Evolutionary conservation across 192 early-diverging fungal genomes (phyloP).

Genomic region (Haplosporangium gracile): DNA sequence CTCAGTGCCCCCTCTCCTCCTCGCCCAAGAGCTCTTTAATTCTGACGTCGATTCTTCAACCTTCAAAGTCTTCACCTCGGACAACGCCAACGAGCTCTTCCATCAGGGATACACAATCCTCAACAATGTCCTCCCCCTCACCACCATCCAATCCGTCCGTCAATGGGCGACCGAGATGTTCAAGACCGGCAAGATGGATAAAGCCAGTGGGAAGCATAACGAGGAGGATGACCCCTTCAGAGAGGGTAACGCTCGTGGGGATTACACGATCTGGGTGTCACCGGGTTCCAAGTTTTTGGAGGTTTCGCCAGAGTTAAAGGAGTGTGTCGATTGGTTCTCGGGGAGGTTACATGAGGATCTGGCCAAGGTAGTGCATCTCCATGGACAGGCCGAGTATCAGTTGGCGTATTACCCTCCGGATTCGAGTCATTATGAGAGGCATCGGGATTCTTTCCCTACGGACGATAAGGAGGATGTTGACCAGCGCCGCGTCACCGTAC

Average conservation of each 20-base stretch:
- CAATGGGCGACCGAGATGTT: slow-evolving; percentile 54
- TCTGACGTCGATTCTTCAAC: slow-evolving; percentile 52
- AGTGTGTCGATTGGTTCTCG: slow-evolving; percentile 53
- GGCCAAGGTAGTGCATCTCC: slow-evolving; percentile 56
- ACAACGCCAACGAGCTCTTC: slow-evolving; percentile 59
- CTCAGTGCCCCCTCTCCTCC: slow-evolving; percentile 53
- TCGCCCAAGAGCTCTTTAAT: slow-evolving; percentile 62
- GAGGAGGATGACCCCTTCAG: slow-evolving; percentile 60
- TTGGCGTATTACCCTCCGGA: slow-evolving; percentile 62
- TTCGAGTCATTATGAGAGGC: slow-evolving; percentile 63
- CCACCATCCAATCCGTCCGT: slow-evolving; percentile 47
- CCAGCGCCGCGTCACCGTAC: slow-evolving; percentile 68
- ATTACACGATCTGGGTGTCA: slow-evolving; percentile 62
- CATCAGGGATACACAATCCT: slow-evolving; percentile 56
- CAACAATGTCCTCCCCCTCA: slow-evolving; percentile 54
- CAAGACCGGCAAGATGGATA: slow-evolving; percentile 54
- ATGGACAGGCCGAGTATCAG: slow-evolving; percentile 64
- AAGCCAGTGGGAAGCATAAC: slow-evolving; percentile 52
- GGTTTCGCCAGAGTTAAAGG: slow-evolving; percentile 29
- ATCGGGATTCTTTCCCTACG: slow-evolving; percentile 71
- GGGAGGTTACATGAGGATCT: slow-evolving; percentile 57
- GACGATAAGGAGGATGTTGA: slow-evolving; percentile 61
- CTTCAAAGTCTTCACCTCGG: slow-evolving; percentile 50
- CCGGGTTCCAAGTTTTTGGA: slow-evolving; percentile 45
- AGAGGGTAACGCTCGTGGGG: slow-evolving; percentile 66